Conservation (phyloP, 345 rosid species). For the Geranium rotundifolium region DNA sequence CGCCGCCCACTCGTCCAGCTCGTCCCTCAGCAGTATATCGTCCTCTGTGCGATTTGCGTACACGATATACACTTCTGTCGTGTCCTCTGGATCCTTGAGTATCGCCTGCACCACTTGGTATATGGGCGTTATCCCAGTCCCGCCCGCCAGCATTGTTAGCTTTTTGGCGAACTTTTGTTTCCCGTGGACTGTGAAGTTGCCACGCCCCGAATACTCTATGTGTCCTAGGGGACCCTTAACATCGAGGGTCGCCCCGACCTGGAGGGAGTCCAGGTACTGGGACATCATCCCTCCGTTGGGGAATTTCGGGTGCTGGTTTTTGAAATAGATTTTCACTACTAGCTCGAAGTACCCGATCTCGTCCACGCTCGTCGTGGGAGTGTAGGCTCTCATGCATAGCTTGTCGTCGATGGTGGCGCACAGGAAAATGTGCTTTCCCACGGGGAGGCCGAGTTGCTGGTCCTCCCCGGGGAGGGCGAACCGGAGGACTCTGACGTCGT, state of each 20-base stretch:
- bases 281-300: conserved; percentile 87
- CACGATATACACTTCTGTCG: conserved; percentile 71
- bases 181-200: conserved; percentile 63
- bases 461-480: conserved; percentile 68
- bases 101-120: conserved; percentile 75
- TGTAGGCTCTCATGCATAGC: conserved; percentile 80
- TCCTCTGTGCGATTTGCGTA: conserved; percentile 85
- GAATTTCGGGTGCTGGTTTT: conserved; percentile 59
- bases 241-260: conserved; percentile 46
- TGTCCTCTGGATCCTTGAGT: conserved; percentile 61
- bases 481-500: conserved; percentile 49
- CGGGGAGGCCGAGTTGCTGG: conserved; percentile 59
- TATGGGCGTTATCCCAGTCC: conserved; percentile 86
- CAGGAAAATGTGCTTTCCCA: conserved; percentile 78
- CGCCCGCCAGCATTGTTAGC: conserved; percentile 87
- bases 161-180: conserved; percentile 67
- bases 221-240: conserved; percentile 89
- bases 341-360: conserved; percentile 68
- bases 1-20: conserved; percentile 73
- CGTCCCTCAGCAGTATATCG: conserved; percentile 65
- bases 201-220: conserved; percentile 64
- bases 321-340: conserved; percentile 72
- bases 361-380: conserved; percentile 58
- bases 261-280: conserved; percentile 60
- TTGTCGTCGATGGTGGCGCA: conserved; percentile 57